Conservation (phyloP, 2,329 filamentous ascomycete genomes). For the Fonsecaea pugnacius region DNA sequence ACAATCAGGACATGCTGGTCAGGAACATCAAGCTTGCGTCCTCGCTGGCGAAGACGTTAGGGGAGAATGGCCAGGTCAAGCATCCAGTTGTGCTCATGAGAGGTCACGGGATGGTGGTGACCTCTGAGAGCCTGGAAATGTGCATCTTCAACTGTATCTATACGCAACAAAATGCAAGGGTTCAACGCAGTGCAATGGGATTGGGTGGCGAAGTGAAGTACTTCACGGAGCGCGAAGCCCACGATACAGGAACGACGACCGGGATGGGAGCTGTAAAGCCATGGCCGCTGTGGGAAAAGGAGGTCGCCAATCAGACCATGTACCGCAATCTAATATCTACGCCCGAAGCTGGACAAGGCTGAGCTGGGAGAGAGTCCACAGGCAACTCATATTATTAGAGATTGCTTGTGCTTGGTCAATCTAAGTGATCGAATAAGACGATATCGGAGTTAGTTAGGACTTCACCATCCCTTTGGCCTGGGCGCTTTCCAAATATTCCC, state of each 20-base stretch:
- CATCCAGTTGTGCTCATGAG: constrained; percentile 16
- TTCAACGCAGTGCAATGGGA: constrained; percentile 1
- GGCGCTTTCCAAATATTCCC: background rate
- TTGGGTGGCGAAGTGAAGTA: constrained; percentile 7
- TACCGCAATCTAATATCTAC: constrained; percentile 5
- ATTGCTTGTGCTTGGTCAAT: background rate
- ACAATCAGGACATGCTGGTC: constrained; percentile 13
- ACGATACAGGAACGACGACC: constrained; percentile 11
- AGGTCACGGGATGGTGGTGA: constrained; percentile 17
- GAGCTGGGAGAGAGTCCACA: background rate
- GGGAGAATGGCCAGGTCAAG: constrained; percentile 11
- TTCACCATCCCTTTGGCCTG: background rate
- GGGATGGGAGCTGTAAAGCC: constrained; percentile 16
- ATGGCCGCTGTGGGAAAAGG: constrained; percentile 12
- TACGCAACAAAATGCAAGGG: constrained; percentile 11
- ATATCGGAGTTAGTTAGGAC: background rate
- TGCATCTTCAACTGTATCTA: constrained; percentile 16
- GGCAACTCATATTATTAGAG: background rate
- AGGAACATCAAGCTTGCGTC: constrained; percentile 13
- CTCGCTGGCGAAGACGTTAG: constrained; percentile 4
- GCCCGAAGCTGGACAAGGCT: background rate
- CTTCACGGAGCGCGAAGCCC: constrained; percentile 7
- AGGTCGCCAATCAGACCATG: constrained; percentile 5
- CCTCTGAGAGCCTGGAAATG: constrained; percentile 12
- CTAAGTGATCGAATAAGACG: background rate